Percentiles rank a stretch among this genome's conserved stretches.
Conservation (phyloP, 768 basidiomycete species). For the Lactarius hatsudake region DNA sequence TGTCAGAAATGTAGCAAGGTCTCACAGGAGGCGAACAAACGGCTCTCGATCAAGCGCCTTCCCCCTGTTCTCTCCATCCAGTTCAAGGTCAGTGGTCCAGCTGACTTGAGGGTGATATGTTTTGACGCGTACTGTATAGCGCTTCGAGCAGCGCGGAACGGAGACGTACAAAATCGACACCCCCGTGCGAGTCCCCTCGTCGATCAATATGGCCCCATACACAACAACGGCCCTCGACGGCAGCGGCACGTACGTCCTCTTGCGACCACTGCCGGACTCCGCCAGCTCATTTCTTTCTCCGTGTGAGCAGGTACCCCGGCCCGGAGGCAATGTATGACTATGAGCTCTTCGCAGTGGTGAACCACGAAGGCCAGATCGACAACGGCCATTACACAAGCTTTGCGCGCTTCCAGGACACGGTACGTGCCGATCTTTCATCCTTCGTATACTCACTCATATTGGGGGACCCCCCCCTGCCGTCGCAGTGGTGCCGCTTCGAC, state of each 20-base stretch:
- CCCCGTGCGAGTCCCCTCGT: constrained; percentile 76
- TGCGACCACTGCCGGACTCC: background rate
- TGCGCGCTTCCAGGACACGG: constrained; percentile 81
- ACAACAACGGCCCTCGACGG: constrained; percentile 60
- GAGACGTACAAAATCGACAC: constrained; percentile 83
- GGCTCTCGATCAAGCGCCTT: constrained; percentile 78
- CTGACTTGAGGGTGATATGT: constrained; percentile 1
- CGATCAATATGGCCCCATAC: constrained; percentile 86
- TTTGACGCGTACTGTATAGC: constrained; percentile 43
- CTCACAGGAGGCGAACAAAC: constrained; percentile 78
- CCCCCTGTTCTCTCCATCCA: constrained; percentile 92
- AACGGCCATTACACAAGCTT: constrained; percentile 94
- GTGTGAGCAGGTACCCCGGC: constrained; percentile 42
- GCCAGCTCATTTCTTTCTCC: background rate
- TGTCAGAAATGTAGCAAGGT: constrained; percentile 79
- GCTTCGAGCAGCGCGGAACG: constrained; percentile 70
- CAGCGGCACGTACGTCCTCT: constrained; percentile 32
- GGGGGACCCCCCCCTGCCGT: background rate
- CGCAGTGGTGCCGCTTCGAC: constrained; percentile 90
- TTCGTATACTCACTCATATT: background rate
- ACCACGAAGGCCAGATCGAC: constrained; percentile 91
- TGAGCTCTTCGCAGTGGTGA: constrained; percentile 90
- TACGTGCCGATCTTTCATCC: constrained; percentile 37
- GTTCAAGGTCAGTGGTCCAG: constrained; percentile 69
- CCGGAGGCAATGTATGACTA: constrained; percentile 79